Base-by-base conservation (phyloP, 2,329 filamentous ascomycete genomes). In the Ascochyta viciae-villosae region DNA sequence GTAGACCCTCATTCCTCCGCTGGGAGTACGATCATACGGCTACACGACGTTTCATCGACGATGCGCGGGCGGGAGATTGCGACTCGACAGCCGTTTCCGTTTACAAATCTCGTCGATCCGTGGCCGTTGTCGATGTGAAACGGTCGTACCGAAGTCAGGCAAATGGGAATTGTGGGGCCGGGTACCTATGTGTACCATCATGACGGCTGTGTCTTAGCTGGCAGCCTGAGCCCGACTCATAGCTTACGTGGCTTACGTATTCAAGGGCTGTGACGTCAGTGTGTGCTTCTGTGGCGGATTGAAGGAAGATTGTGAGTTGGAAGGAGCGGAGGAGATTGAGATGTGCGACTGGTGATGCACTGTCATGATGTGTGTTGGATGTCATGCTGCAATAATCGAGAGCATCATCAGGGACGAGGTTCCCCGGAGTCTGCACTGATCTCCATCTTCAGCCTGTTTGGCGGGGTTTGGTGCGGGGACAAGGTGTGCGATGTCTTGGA, bases 111-210 rank as follows among this genome's bases (percentile, higher is more conserved):
- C 13, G 51, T 41, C 41, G 46, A 58, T 58, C 52, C 19, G 49
- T 46, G 48, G 51, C 54, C 49, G 50, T 54, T 50, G 19, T 43
- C 45, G 46, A 39, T 42, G 19, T 52, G 54, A 60, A 60, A 60
- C 58, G 43, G 58, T 57, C 34, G 50, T 45, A 50, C 53, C 31
- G 57, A 48, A 33, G 46, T 33, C 29, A 35, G 48, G 19, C 33
- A 16, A 29, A 37, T 46, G 44, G 41, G 42, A 45, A 7, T 34
- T 29, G 53, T 56, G 53, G 53, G 53, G 29, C 48, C 38, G 12
- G 42, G 47, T 51, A 56, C 47, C 43, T 51, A 33, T 51, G 51
- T 40, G 51, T 31, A 51, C 47, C 23, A 23, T 38, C 27, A 29
- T 33, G n/a, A 27, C 38, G 15, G 29, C 29, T 38, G 4, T 45